These are phyloP conservation scores for Mortierella sp. DNA, from an alignment of 371 early-diverging fungal genomes.

Conservation along the genomic window DNA sequence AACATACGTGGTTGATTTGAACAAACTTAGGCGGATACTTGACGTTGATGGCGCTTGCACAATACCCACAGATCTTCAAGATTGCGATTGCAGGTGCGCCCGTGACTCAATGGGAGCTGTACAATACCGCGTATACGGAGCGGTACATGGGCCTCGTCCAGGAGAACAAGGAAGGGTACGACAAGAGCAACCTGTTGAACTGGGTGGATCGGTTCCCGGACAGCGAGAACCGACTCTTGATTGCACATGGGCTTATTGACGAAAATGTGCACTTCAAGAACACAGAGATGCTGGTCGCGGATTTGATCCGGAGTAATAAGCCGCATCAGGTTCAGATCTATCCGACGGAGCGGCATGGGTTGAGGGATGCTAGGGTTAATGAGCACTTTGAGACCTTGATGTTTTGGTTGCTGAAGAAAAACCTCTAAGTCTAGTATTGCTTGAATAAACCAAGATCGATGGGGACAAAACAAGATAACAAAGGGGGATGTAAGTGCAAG, in stretches of 20 bases:
- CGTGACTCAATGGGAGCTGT: constrained; percentile 80
- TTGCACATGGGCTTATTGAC: constrained; percentile 86
- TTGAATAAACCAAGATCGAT: neutral
- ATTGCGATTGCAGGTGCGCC: constrained; percentile 86
- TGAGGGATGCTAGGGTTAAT: constrained; percentile 75
- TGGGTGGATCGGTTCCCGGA: constrained; percentile 74
- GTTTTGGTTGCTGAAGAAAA: constrained; percentile 78
- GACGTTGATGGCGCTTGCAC: constrained; percentile 77
- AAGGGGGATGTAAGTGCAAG: neutral
- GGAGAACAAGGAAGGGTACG: constrained; percentile 68
- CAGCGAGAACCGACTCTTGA: constrained; percentile 74
- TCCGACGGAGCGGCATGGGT: constrained; percentile 83
- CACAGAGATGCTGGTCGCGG: constrained; percentile 71
- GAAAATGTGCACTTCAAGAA: constrained; percentile 88
- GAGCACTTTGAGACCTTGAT: constrained; percentile 88
- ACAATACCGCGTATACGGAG: constrained; percentile 87
- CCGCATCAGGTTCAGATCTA: constrained; percentile 78
- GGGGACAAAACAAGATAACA: neutral
- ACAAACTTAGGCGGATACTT: constrained; percentile 74
- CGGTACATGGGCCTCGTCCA: constrained; percentile 78
- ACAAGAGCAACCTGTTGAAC: constrained; percentile 66
- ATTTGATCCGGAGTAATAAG: constrained; percentile 69
- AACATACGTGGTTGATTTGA: neutral
- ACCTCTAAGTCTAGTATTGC: constrained; percentile 56
- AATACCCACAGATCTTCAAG: constrained; percentile 74